Evolutionary conservation across 306 rosid genomes (phyloP), one percentile per base, ranked within the genome.

Genomic region (Inga laurina): DNA sequence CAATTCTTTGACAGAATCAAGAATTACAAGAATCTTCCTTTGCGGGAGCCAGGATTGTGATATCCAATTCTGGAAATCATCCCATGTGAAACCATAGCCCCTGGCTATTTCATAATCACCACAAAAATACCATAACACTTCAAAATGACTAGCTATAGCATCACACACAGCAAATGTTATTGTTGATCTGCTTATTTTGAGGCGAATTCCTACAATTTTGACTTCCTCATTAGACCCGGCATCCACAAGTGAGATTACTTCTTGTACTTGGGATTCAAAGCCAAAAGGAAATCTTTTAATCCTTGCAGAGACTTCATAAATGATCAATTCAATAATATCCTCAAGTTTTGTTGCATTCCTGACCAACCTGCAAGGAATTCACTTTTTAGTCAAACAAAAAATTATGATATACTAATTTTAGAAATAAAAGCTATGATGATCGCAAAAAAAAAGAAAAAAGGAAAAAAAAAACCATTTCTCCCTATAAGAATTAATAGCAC

Each of bases 21-120:
- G 27, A 56, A 56, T 21, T 56, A 21, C 11, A 21, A 56, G 64
- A 21, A 56, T 56, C 27, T 21, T 56, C 27, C 2, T 56, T 0
- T 2, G 12, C 0, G 3, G 27, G 4, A 56, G 0, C 64, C 3
- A 1, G 12, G 24, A 13, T 21, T 7, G 3, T 8, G 7, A 0
- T 21, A 56, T 56, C 24, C 0, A 8, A 21, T 22, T 24, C 11
- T 1, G 2, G 15, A 10, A 24, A 24, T 10, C 37, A 24, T 24
- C 68, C 37, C 1, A 11, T 62, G 16, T 24, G 68, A 0, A 11
- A 4, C 0, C 13, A 59, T 12, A 10, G 35, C 8, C 37, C 35
- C 37, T 24, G 8, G 34, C 8, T 22, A 27, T 10, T 4, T 62
- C 68, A 62, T 0, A 10, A 10, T 10, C 22, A 54, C 24, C 64